A percentile compares a stretch with the other conserved stretches of the same genome.
Evolutionary conservation across 352 stramenopile species (phyloP).

Genomic region (Phytophthora nicotianae): DNA sequence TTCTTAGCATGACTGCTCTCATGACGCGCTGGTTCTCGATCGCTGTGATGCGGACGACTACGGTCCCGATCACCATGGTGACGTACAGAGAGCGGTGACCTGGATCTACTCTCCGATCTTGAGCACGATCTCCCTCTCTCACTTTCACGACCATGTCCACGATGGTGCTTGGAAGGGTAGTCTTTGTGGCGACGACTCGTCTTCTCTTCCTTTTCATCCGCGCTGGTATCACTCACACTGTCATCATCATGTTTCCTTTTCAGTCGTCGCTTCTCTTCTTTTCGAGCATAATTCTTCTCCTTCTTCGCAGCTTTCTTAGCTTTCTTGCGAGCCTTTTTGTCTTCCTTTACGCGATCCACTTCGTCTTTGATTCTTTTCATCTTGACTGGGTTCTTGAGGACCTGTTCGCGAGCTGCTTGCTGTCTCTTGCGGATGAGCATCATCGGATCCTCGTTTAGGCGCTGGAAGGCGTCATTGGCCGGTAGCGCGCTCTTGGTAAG

Average conservation of each 20-base stretch:
- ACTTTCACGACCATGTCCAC: constrained; percentile 5
- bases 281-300: constrained; percentile 50
- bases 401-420: constrained; percentile 76
- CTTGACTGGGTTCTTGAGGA: constrained; percentile 91
- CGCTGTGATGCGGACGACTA: not conserved
- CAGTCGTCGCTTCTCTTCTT: constrained; percentile 40
- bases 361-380: constrained; percentile 87
- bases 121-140: constrained; percentile 21
- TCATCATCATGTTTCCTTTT: constrained; percentile 45
- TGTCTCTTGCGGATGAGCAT: constrained; percentile 93
- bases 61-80: not conserved
- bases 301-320: constrained; percentile 77
- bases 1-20: constrained; percentile 9
- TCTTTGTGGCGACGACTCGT: constrained; percentile 5
- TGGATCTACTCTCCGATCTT: constrained; percentile 22
- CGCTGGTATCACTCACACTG: constrained; percentile 22
- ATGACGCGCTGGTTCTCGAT: constrained; percentile 9
- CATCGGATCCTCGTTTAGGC: constrained; percentile 96
- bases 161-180: constrained; percentile 17
- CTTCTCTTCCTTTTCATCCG: constrained; percentile 27
- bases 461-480: constrained; percentile 92
- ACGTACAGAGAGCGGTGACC: constrained; percentile 11
- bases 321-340: constrained; percentile 78
- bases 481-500: constrained; percentile 55
- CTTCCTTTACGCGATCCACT: constrained; percentile 77